A percentile compares a stretch with the other conserved stretches of the same genome.
These are phyloP conservation scores for Diutina rugosa DNA, from an alignment of 1,139 yeast genomes.

Conservation along the genomic window DNA sequence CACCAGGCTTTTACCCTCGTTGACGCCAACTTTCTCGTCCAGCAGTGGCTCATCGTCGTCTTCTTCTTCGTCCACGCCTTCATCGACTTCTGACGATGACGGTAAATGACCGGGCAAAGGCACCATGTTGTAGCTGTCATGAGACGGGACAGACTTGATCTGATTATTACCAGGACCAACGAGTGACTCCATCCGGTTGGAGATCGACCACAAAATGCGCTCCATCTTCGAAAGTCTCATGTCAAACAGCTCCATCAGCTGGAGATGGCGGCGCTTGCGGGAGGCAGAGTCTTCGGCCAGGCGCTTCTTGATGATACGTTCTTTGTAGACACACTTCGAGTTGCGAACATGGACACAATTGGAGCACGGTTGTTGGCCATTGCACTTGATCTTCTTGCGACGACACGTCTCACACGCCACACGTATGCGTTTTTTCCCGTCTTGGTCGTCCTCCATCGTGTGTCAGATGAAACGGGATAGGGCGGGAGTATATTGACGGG, in stretches of 20 bases:
- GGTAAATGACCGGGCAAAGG: neutral
- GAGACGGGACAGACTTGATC: neutral
- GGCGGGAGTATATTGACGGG: neutral
- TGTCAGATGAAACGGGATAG: neutral
- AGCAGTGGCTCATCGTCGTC: neutral
- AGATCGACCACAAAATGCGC: neutral
- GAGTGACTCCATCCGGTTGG: neutral
- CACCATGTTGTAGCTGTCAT: neutral
- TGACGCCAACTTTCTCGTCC: neutral
- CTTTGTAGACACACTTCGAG: neutral
- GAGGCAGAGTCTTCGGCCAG: neutral
- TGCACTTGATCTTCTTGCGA: constrained; percentile 8
- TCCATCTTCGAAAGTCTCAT: neutral
- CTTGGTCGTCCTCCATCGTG: neutral
- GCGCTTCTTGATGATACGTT: neutral
- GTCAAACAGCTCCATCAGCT: neutral
- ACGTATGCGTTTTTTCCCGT: neutral
- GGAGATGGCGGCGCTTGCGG: neutral
- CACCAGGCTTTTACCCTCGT: neutral
- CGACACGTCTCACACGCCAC: constrained; percentile 4
- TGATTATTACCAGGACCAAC: neutral
- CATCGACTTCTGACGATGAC: neutral
- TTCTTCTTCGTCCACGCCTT: neutral
- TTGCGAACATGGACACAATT: constrained; percentile 8
- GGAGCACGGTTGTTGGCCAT: constrained; percentile 12